Base-by-base conservation (phyloP, 2,329 filamentous ascomycete species). In the Orbilia ellipsospora region DNA sequence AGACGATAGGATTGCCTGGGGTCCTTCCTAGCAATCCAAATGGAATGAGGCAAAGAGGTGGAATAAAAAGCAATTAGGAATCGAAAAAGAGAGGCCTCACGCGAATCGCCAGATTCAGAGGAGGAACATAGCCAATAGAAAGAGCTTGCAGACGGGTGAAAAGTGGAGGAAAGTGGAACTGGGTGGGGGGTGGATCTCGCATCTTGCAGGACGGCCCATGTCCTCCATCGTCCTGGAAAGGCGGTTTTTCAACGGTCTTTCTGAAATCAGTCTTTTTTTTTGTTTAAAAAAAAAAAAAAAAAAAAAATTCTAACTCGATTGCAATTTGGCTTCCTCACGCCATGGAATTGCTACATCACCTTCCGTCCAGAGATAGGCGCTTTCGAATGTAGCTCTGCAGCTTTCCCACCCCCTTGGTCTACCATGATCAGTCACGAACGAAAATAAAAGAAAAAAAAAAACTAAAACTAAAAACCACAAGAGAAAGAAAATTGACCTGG, bases 191-290 rank as follows among this genome's bases (percentile, higher is more conserved):
- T 74, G 70, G 70, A 74, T 74, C 70, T 74, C 51, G 70, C 70
- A 74, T 74, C 70, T 74, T 74, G 70, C 70, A 74, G 70, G 64
- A 61, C 51, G 70, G 70, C 51, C 70, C 70, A 74, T 74, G 70
- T 74, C 70, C 67, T 54, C 70, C 67, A 67, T 63, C 63, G 66
- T 56, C 63, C 67, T 45, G 50, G 67, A 74, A 20, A 61, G 62
- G 56, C 60, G 69, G 70, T 40, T 66, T 74, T 63, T 65, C 63
- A 74, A 74, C 70, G 70, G 70, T 68, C 44, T 45, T 31, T 50
- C 23, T 65, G 40, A 52, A 56, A 60, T 64, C 51, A 68, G 18
- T 72, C 36, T 51, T 16, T 23, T 57, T 70, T 66, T 18, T 52
- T 50, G 3, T 36, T 36, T n/a, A n/a, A n/a, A n/a, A n/a, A n/a